Percentiles rank a stretch among this genome's conserved stretches.
Conservation (phyloP, 306 rosid genomes). For the Prunus persica region Prunus_persica_NCBIv2 NC_034012.1:9027501-9028000, state of each 20-base stretch:
- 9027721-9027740: neutral
- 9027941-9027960: neutral
- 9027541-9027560: neutral
- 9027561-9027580: neutral
- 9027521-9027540: neutral
- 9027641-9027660: conserved; percentile 37
- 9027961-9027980: neutral
- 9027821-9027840: neutral
- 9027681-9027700: conserved; percentile 33
- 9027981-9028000: conserved; percentile 22
- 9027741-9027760: neutral
- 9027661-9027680: conserved; percentile 38
- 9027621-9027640: conserved; percentile 49
- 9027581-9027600: conserved; percentile 15
- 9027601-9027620: conserved; percentile 49
- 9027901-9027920: neutral
- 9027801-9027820: too few relatives aligned
- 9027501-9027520: neutral
- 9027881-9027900: neutral
- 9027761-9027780: too few relatives aligned
- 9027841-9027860: neutral
- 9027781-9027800: too few relatives aligned
- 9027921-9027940: neutral
- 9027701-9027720: conserved; percentile 29
- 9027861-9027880: too few relatives aligned